Evolutionary conservation across 306 rosid genomes (phyloP), one percentile per base, ranked within the genome.

Genomic region (Pyrus betulifolia): DNA sequence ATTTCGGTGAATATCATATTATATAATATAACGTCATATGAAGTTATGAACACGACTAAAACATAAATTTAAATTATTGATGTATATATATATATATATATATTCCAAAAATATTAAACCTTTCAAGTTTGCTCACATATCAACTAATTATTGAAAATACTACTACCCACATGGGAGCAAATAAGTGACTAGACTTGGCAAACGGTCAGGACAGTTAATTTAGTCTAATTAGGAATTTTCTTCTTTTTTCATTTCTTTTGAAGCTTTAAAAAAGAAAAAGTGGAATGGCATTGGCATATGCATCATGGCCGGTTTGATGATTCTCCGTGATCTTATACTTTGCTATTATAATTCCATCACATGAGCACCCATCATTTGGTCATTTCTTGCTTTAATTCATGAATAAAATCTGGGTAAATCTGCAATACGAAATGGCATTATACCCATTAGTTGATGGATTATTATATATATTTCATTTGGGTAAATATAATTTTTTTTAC

Each of bases 201-300:
- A 35, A 35, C 0, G 40, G 40, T 35, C 40, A 1, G 40, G 40
- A 64, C 58, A 58, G 33, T 54, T 51, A 15, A 27, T 17, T 46
- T 10, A 42, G 6, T 61, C 31, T 33, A 74, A 11, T 54, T 58
- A 27, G 70, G 17, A 38, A 66, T 64, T 31, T 31, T 78, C 42
- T 78, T 33, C 44, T 42, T 55, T 79, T 68, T 65, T 46, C 55
- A 15, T 0, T 15, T 13, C 11, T 59, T 46, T 17, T 23, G 21
- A 54, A 59, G 54, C 63, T 38, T 31, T 6, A 42, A 42, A 42
- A 7, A 38, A 38, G 5, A 73, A 54, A 42, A 33, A 61, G 78
- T 49, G 22, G 71, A 77, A 69, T 60, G 87, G 62, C 73, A 55
- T 75, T 70, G 88, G 82, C 83, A 69, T 78, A 60, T 89, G 84